Evolutionary conservation across 2,329 filamentous ascomycete genomes (phyloP), one percentile per base, ranked within the genome.

Genomic region (Xylogone sp.): DNA sequence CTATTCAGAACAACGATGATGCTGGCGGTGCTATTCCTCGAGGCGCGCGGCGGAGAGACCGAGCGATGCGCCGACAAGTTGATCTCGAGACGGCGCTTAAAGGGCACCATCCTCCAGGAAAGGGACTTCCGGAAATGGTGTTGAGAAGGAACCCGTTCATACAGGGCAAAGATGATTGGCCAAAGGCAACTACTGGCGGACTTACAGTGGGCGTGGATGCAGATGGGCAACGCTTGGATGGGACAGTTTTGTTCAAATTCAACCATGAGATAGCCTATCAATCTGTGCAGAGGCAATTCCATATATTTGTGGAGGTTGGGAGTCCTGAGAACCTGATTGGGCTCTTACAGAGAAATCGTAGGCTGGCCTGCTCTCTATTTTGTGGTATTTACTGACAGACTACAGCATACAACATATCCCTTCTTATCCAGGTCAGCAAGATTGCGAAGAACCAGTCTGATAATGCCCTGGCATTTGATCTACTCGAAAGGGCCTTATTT

Each of bases 391-490:
- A 18, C 58, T 68, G 56, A 68, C 46, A 21, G 19, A 20, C 22
- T 9, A 48, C 53, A 82, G 79, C 93, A 3, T 97, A 97, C 67
- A 92, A 97, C 66, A 87, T 97, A 59, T 94, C 90, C 1, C 92
- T 90, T 2, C 79, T 97, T n/a, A 83, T 97, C 20, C 92, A 97
- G 66, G 91, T 96, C 22, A 95, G 90, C 55, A 90, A 90, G 66
- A 88, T 97, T 46, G 91, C 91, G 12, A 93, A 94, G 66, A 88
- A 96, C 59, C 90, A 97, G 65, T 84, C 90, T 49, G 94, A 97
- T 65, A 86, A 91, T 66, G 83, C 92, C 1, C 81, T 94, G 3
- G 86, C 93, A 0, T 87, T 90, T 3, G 92, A 97, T 62, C 79
- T 97, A 1, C 83, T 95, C 49, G 93, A 97, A 71, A 82, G 94